These are phyloP conservation scores for Pseudogymnoascus sp. DNA, from an alignment of 2,329 filamentous ascomycete species.

Conservation along the genomic window DNA sequence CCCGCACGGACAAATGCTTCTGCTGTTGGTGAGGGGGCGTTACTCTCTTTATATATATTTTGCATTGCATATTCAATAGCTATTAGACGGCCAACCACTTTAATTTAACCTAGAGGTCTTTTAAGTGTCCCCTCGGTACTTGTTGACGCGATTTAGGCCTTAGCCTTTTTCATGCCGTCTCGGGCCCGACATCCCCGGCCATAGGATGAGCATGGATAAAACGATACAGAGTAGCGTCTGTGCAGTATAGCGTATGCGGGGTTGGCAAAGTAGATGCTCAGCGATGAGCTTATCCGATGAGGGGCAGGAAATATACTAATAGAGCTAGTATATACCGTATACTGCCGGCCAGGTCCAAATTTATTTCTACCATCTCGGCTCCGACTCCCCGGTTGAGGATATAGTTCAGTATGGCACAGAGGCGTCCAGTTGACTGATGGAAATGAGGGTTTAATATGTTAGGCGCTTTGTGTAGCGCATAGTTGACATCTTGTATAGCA, in stretches of 20 bases:
- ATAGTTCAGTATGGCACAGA: not conserved
- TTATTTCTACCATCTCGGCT: not conserved
- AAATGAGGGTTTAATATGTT: not conserved
- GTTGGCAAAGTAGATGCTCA: not conserved
- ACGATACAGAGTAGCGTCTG: not conserved
- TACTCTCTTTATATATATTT: not conserved
- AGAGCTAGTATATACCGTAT: not conserved
- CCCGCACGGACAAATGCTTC: not conserved
- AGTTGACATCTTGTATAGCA: not conserved
- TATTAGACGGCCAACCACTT: not conserved
- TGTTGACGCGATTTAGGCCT: not conserved
- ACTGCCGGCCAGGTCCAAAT: not conserved
- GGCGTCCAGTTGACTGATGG: not conserved
- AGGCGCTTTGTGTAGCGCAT: not conserved
- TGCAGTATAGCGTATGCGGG: not conserved
- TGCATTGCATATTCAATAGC: not conserved
- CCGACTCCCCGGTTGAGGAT: not conserved
- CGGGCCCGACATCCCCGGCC: not conserved
- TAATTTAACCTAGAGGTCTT: not conserved
- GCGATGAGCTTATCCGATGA: not conserved
- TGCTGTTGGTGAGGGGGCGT: not conserved
- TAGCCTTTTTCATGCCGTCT: not conserved
- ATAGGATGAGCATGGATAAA: not conserved
- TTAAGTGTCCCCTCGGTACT: not conserved
- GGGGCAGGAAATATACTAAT: not conserved